phyloP scores from a whole-genome alignment of 2,329 filamentous ascomycete species.

The Pseudogymnoascus sp. region DNA sequence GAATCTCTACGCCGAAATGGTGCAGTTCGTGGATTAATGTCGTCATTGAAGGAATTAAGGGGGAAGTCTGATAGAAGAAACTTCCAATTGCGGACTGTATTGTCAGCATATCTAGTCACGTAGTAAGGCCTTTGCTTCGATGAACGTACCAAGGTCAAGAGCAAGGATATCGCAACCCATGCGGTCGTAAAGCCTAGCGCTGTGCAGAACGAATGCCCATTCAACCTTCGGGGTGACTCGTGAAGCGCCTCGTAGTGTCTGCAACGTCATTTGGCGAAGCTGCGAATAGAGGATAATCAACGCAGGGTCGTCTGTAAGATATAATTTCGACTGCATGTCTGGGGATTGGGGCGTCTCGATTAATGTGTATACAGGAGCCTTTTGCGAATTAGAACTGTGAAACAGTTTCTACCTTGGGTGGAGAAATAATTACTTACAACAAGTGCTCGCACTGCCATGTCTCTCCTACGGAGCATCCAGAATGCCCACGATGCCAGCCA shows the following conservation, averaged over 20 bases:
- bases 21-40: constrained; percentile 44
- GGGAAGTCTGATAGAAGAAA: constrained; percentile 51
- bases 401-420: not conserved
- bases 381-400: constrained; percentile 17
- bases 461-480: constrained; percentile 76
- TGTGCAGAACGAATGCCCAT: constrained; percentile 85
- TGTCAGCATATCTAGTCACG: constrained; percentile 16
- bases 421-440: constrained; percentile 49
- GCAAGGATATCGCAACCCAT: constrained; percentile 93
- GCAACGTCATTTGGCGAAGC: constrained; percentile 70
- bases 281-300: constrained; percentile 82
- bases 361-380: constrained; percentile 73
- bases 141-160: constrained; percentile 64
- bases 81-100: constrained; percentile 68
- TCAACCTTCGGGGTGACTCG: constrained; percentile 73
- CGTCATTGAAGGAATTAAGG: constrained; percentile 36
- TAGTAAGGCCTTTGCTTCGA: not conserved
- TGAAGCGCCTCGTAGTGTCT: constrained; percentile 77
- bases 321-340: constrained; percentile 67
- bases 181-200: constrained; percentile 72
- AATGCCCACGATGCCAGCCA: constrained; percentile 97
- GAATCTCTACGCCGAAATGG: constrained; percentile 62
- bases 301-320: constrained; percentile 84
- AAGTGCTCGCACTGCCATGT: constrained; percentile 76
- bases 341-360: constrained; percentile 61